These are phyloP conservation scores for Sporopachydermia cereana DNA, from an alignment of 1,139 yeast genomes.

Conservation along the genomic window DNA sequence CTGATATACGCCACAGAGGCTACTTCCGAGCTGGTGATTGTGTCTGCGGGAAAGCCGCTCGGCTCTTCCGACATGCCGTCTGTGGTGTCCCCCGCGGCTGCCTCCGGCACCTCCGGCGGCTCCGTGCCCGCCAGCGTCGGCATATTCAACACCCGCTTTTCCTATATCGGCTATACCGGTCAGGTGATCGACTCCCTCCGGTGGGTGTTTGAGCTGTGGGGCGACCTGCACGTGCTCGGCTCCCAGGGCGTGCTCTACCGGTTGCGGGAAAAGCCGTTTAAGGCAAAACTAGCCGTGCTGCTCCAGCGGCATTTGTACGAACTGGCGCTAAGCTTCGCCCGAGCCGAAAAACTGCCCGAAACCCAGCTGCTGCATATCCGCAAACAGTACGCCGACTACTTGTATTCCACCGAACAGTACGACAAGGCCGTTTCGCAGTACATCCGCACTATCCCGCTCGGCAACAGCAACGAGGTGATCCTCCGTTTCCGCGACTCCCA, in stretches of 20 bases:
- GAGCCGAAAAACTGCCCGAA: constrained; percentile 29
- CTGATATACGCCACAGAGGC: constrained; percentile 30
- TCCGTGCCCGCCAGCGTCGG: constrained; percentile 38
- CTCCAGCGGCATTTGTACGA: constrained; percentile 60
- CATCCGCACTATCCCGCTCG: constrained; percentile 38
- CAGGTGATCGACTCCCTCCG: constrained; percentile 53
- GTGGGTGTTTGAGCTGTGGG: constrained; percentile 44
- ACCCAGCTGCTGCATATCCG: constrained; percentile 40
- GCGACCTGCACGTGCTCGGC: constrained; percentile 47
- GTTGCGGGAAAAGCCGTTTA: constrained; percentile 53
- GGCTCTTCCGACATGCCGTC: constrained; percentile 12
- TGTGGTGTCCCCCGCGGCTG: constrained; percentile 18
- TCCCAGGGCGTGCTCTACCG: constrained; percentile 67
- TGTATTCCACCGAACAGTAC: constrained; percentile 53
- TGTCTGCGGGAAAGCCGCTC: constrained; percentile 28
- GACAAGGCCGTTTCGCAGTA: constrained; percentile 65
- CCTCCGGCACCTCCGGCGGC: constrained; percentile 18
- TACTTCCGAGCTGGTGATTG: constrained; percentile 42
- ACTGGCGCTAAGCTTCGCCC: constrained; percentile 63
- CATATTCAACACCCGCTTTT: constrained; percentile 56
- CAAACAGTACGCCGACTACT: constrained; percentile 56
- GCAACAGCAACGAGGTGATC: constrained; percentile 59
- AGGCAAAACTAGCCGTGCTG: constrained; percentile 59
- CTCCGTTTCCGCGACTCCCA: constrained; percentile 80
- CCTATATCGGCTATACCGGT: constrained; percentile 58